These are phyloP conservation scores for Trichosporon sp. DNA, from an alignment of 1,284 basidiomycete genomes.

Conservation along the genomic window DNA sequence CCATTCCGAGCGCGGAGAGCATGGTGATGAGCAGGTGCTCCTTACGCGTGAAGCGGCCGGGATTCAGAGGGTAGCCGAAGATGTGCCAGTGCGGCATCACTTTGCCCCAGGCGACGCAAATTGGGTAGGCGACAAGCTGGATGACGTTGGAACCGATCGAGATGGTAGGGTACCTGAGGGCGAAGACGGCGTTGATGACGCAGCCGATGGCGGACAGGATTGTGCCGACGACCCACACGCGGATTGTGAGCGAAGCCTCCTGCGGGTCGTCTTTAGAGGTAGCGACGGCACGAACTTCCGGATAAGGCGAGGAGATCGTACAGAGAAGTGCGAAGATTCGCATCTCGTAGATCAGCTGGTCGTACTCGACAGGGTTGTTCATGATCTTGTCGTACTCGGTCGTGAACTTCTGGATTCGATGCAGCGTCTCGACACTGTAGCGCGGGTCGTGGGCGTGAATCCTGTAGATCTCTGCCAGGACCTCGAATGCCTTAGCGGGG, in stretches of 20 bases:
- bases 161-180: conserved; percentile 49
- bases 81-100: conserved; percentile 39
- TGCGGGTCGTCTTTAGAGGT: conserved; percentile 73
- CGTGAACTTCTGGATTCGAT: conserved; percentile 29
- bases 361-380: conserved; percentile 25
- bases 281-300: conserved; percentile 83
- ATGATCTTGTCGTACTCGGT: conserved; percentile 14
- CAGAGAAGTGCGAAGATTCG: conserved; percentile 49
- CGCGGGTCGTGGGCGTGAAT: conserved; percentile 31
- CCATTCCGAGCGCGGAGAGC: conserved; percentile 43
- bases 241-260: conserved; percentile 80
- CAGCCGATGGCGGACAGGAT: conserved; percentile 62
- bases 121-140: conserved; percentile 48
- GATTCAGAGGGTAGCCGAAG: conserved; percentile 43
- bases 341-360: conserved; percentile 40
- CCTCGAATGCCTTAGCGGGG: conserved; percentile 21
- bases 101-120: conserved; percentile 36
- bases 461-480: conserved; percentile 22
- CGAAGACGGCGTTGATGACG: conserved; percentile 67
- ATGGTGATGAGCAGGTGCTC: conserved; percentile 49
- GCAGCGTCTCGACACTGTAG: conserved; percentile 25
- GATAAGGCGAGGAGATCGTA: conserved; percentile 68
- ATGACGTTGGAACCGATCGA: conserved; percentile 41
- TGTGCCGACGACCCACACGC: conserved; percentile 71
- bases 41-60: conserved; percentile 61